Percentiles rank a stretch among this genome's conserved stretches.
Conservation (phyloP, 345 rosid species). For the Arabis hirsuta region DNA sequence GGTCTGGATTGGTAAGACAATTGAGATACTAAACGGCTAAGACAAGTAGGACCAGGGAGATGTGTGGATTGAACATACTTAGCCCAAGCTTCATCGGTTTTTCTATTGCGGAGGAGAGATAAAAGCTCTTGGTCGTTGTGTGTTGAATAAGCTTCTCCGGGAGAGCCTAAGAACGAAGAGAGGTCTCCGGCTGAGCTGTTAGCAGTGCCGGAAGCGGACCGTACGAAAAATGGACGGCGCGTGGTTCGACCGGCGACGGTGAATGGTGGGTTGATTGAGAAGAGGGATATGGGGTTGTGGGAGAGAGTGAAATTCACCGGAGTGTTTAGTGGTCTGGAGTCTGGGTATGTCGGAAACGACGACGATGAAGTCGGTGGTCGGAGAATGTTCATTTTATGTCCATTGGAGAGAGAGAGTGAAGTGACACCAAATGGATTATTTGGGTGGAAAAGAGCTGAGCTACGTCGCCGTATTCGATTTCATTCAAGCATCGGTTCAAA, state of each 20-base stretch:
- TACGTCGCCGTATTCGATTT: conserved; percentile 49
- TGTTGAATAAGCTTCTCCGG: conserved; percentile 31
- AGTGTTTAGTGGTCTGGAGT: neutral
- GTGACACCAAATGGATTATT: conserved; percentile 34
- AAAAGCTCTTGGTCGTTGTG: conserved; percentile 65
- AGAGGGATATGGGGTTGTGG: conserved; percentile 34
- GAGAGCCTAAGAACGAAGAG: conserved; percentile 18
- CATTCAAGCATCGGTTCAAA: conserved; percentile 27
- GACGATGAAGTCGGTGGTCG: conserved; percentile 48
- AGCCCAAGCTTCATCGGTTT: conserved; percentile 84
- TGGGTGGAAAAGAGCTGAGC: conserved; percentile 53
- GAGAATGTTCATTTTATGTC: conserved; percentile 68
- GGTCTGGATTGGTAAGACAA: conserved; percentile 67
- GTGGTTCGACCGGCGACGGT: conserved; percentile 34
- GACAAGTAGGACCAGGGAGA: conserved; percentile 83
- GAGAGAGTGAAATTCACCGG: conserved; percentile 13
- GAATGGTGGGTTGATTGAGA: conserved; percentile 42
- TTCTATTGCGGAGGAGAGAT: conserved; percentile 72
- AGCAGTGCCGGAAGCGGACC: conserved; percentile 43
- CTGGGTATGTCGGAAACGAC: conserved; percentile 28
- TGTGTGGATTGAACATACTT: conserved; percentile 59
- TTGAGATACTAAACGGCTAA: conserved; percentile 91
- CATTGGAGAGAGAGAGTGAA: conserved; percentile 41
- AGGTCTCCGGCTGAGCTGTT: conserved; percentile 43
- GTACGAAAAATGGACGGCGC: conserved; percentile 37